A percentile compares a stretch with the other conserved stretches of the same genome.
These are phyloP conservation scores for Saccharomycopsis sp. DNA, from an alignment of 805 yeast genomes.

Conservation along the genomic window DNA sequence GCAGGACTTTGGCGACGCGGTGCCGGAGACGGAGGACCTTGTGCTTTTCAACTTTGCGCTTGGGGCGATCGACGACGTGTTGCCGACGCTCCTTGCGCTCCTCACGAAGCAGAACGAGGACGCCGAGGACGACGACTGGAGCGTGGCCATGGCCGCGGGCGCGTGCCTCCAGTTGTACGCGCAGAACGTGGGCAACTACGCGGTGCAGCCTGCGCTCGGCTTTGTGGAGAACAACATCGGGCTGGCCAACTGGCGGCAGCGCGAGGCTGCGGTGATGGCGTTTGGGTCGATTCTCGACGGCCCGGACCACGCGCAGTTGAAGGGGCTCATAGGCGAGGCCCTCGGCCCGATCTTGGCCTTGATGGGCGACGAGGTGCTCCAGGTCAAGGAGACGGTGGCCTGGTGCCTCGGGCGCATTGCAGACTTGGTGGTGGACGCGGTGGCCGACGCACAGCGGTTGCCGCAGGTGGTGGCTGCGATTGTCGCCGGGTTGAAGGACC, in stretches of 20 bases:
- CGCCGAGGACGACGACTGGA: slow-evolving; percentile 95
- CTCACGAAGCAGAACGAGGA: slow-evolving; percentile 88
- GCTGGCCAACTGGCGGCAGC: slow-evolving; percentile 65
- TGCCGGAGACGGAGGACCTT: slow-evolving; percentile 33
- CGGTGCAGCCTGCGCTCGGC: slow-evolving; percentile 75
- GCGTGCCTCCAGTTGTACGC: slow-evolving; percentile 94
- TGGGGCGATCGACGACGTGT: slow-evolving; percentile 74
- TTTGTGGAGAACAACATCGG: slow-evolving; percentile 75
- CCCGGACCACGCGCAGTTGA: slow-evolving; percentile 69
- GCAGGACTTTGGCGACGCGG: slow-evolving; percentile 50
- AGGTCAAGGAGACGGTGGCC: slow-evolving; percentile 94
- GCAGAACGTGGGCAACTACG: slow-evolving; percentile 78
- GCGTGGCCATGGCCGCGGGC: slow-evolving; percentile 97
- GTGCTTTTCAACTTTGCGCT: slow-evolving; percentile 74
- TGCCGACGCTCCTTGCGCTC: slow-evolving; percentile 76
- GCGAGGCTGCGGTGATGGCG: slow-evolving; percentile 99
- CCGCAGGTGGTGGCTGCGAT: slow-evolving; percentile 71
- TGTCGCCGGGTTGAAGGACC: slow-evolving; percentile 76
- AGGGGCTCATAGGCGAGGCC: slow-evolving; percentile 70
- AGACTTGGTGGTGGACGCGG: slow-evolving; percentile 72
- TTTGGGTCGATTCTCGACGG: slow-evolving; percentile 96
- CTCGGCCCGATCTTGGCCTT: slow-evolving; percentile 67
- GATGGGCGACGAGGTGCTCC: slow-evolving; percentile 68
- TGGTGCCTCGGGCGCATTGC: slow-evolving; percentile 98
- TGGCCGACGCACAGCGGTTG: slow-evolving; percentile 57